Conservation (phyloP, 2,329 filamentous ascomycete genomes). For the Alternaria gaisen region DNA sequence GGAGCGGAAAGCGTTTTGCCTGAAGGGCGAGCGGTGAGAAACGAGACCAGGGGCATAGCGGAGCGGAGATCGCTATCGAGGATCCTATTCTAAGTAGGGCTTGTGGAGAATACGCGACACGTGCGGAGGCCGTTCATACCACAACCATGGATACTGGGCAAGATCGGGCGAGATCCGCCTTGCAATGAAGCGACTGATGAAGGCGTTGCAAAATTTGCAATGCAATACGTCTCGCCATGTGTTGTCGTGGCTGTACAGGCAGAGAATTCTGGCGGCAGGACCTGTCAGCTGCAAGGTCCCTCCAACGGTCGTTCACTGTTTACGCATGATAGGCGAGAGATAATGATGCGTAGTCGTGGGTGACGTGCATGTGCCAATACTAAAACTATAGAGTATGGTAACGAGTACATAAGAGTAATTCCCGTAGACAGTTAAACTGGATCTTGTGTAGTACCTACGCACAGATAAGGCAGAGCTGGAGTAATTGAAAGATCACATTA, state of each 20-base stretch:
- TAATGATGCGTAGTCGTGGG: constrained; percentile 31
- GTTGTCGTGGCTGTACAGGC: constrained; percentile 4
- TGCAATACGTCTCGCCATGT: not conserved
- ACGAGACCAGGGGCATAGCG: constrained; percentile 24
- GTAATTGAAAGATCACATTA: constrained; percentile 19
- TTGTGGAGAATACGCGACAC: constrained; percentile 26
- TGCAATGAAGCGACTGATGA: not conserved
- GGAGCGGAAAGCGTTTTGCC: constrained; percentile 35
- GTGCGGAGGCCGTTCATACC: constrained; percentile 23
- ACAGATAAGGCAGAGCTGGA: constrained; percentile 31
- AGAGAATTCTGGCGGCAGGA: constrained; percentile 3
- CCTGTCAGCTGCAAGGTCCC: constrained; percentile 3
- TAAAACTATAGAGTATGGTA: constrained; percentile 25
- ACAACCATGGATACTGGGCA: not conserved
- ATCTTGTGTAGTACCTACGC: constrained; percentile 10
- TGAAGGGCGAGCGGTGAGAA: constrained; percentile 36
- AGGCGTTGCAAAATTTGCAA: not conserved
- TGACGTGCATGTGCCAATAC: constrained; percentile 40
- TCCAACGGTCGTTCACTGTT: constrained; percentile 15
- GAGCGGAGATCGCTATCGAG: constrained; percentile 35
- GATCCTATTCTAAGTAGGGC: constrained; percentile 13
- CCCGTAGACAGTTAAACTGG: constrained; percentile 17
- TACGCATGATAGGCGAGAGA: constrained; percentile 18
- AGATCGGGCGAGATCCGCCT: not conserved
- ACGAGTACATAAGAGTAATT: constrained; percentile 51